These are phyloP conservation scores for Leucoagaricus sp. DNA, from an alignment of 1,284 basidiomycete genomes.

Conservation along the genomic window DNA sequence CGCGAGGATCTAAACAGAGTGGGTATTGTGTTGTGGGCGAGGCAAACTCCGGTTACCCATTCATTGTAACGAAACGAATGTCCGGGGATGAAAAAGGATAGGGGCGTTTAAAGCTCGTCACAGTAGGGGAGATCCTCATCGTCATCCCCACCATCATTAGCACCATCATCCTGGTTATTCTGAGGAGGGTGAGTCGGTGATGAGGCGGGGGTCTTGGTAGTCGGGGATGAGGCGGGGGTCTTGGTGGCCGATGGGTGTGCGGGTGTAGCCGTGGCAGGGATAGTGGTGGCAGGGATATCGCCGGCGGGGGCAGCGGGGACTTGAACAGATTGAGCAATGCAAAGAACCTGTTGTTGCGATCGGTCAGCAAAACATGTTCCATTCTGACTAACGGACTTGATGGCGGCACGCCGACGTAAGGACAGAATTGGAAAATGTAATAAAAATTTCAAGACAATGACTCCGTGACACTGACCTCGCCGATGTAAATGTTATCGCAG, in stretches of 20 bases:
- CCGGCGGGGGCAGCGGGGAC: constrained; percentile 43
- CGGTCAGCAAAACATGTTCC: constrained; percentile 6
- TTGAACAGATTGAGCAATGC: constrained; percentile 37
- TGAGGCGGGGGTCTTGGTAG: constrained; percentile 8
- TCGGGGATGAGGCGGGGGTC: constrained; percentile 20
- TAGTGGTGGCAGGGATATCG: constrained; percentile 31
- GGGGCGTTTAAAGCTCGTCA: constrained; percentile 46
- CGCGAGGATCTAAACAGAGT: not conserved
- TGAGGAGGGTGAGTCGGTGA: not conserved
- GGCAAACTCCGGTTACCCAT: not conserved
- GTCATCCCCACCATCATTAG: constrained; percentile 37
- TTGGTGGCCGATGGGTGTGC: constrained; percentile 23
- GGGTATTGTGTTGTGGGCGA: not conserved
- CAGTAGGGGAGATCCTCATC: constrained; percentile 59
- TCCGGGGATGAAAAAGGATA: not conserved
- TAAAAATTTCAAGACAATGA: not conserved
- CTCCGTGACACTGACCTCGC: constrained; percentile 49
- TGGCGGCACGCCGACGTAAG: not conserved
- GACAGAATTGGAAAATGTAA: not conserved
- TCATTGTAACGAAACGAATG: not conserved
- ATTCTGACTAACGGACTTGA: not conserved
- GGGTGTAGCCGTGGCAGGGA: constrained; percentile 24
- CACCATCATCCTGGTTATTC: constrained; percentile 5
- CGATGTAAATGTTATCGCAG: constrained; percentile 67
- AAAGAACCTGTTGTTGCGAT: constrained; percentile 49